phyloP scores from a whole-genome alignment of 768 basidiomycete species.

The Podaxis pistillaris region DNA sequence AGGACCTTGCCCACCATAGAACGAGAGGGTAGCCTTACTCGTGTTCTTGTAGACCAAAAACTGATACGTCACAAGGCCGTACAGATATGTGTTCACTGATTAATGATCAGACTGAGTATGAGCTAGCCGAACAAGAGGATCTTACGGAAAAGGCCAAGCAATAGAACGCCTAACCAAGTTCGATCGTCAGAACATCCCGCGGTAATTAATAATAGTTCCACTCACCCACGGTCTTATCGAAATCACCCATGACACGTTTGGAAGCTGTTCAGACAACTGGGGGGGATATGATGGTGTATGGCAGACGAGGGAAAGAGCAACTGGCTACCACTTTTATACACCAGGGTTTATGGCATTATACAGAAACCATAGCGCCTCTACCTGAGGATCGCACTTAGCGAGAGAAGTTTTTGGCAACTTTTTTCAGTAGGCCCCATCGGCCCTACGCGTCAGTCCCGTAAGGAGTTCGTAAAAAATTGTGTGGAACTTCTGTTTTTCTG shows the following conservation, averaged over 20 bases:
- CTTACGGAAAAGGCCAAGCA: slow-evolving; percentile 31
- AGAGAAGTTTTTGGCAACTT: background rate
- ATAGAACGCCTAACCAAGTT: slow-evolving; percentile 24
- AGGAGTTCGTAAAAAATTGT: background rate
- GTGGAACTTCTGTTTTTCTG: background rate
- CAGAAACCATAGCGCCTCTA: background rate
- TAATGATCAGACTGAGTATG: background rate
- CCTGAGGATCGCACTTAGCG: background rate
- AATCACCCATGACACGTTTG: slow-evolving; percentile 22
- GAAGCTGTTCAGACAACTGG: background rate
- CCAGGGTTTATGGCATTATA: slow-evolving; percentile 9
- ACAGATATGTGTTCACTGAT: slow-evolving; percentile 27
- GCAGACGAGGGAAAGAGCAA: background rate
- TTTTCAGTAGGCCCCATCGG: background rate
- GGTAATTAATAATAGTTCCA: background rate
- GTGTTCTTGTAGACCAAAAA: slow-evolving; percentile 32
- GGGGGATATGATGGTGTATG: background rate
- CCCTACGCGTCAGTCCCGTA: slow-evolving; percentile 3
- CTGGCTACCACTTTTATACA: slow-evolving; percentile 5
- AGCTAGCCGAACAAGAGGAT: background rate
- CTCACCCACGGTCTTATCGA: slow-evolving; percentile 13
- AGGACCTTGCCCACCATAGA: slow-evolving; percentile 12
- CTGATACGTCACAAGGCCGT: slow-evolving; percentile 32
- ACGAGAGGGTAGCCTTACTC: slow-evolving; percentile 16
- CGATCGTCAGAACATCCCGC: background rate